Evolutionary conservation across 78 protist species (phyloP), one percentile per base, ranked within the genome.

Genomic region (Speleostelium caveatum): DNA sequence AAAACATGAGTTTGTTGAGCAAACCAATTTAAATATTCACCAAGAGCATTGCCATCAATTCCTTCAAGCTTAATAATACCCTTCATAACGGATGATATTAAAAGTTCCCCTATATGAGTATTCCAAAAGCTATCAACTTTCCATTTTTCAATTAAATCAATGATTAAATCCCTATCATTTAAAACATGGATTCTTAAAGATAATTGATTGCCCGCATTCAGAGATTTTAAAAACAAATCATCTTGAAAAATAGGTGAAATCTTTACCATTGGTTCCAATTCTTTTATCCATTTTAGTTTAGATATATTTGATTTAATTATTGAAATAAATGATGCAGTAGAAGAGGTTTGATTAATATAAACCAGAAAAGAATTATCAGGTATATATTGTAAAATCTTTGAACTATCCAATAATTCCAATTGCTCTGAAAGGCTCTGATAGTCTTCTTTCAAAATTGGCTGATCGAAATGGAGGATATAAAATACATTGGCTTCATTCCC

Each of bases 201-300:
- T 14, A 58, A 58, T 58, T 8, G 33, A 6, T 19, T 14, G n/a
- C n/a, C n/a, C 26, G 16, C 6, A 58, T 58, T 58, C 4, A 6
- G 4, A 58, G 16, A 58, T 14, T 19, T n/a, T 45, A 33, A 3
- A 51, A 17, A 32, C 19, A 21, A 19, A 32, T 42, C 16, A 2
- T 10, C 7, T 72, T 32, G 33, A 32, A 51, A 72, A 21, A 32
- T 5, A 17, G 63, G 60, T 30, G 78, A 72, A 16, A 51, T 16
- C 32, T 72, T 72, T 72, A 32, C 30, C 51, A 39, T 72, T 28
- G 65, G 39, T 6, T 72, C 78, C 12, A 72, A 51, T 51, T 39
- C 39, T 21, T 72, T 72, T 33, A 53, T 42, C 78, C 78, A 72
- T 72, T 72, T 60, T n/a, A 72, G 16, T 33, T 55, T 72, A 53